phyloP scores from a whole-genome alignment of 768 basidiomycete genomes.

The Vararia minispora region DNA sequence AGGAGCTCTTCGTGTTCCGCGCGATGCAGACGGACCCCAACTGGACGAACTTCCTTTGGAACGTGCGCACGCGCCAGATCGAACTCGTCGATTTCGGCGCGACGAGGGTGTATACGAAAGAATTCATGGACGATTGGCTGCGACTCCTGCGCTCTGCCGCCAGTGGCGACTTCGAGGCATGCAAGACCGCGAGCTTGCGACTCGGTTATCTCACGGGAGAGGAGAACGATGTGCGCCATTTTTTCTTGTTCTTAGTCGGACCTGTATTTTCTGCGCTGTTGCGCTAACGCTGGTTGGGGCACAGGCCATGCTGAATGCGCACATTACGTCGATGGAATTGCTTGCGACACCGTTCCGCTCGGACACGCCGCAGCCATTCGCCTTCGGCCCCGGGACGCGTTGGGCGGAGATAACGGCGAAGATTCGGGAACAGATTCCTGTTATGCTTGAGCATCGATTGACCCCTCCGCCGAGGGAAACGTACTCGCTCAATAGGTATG shows the following conservation, averaged over 20 bases:
- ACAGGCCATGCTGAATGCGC: conserved; percentile 79
- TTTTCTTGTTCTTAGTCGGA: neutral
- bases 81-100: conserved; percentile 96
- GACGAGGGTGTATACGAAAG: conserved; percentile 71
- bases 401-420: conserved; percentile 67
- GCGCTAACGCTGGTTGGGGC: neutral
- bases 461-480: conserved; percentile 93
- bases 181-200: conserved; percentile 62
- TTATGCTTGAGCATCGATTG: conserved; percentile 81
- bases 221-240: conserved; percentile 56
- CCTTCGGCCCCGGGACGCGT: conserved; percentile 55
- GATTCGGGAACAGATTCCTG: conserved; percentile 74
- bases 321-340: conserved; percentile 71
- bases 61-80: conserved; percentile 50
- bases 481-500: conserved; percentile 83
- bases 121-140: conserved; percentile 86
- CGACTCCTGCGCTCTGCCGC: conserved; percentile 76
- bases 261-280: neutral
- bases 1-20: conserved; percentile 83
- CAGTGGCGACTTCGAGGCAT: conserved; percentile 50
- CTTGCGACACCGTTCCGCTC: conserved; percentile 78
- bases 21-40: conserved; percentile 99
- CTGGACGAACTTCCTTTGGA: conserved; percentile 96
- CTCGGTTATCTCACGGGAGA: conserved; percentile 86
- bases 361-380: conserved; percentile 56